phyloP scores from a whole-genome alignment of 305 asterid genomes.

The Fraxinus albicans region DNA sequence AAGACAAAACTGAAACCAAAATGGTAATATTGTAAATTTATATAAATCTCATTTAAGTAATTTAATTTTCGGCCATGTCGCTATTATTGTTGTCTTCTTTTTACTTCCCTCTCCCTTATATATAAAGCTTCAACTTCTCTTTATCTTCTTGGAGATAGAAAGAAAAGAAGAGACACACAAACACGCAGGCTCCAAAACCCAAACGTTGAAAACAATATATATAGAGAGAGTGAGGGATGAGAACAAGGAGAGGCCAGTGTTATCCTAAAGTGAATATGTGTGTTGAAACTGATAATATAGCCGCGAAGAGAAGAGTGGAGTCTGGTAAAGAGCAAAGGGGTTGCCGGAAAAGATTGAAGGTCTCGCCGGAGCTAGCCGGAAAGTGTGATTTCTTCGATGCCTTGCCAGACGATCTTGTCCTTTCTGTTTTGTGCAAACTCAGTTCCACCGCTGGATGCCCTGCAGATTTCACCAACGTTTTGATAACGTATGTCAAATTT shows the following conservation, averaged over 20 bases:
- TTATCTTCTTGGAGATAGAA: conserved; percentile 20
- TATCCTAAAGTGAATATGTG: conserved; percentile 39
- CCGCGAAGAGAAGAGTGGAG: conserved; percentile 25
- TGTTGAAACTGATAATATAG: conserved; percentile 8
- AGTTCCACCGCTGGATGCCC: conserved; percentile 59
- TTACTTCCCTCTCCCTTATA: conserved; percentile 13
- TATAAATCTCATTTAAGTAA: neutral
- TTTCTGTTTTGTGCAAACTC: conserved; percentile 60
- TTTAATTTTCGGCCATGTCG: conserved; percentile 25
- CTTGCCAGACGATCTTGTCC: conserved; percentile 76
- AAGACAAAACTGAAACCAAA: conserved; percentile 17
- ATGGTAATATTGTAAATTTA: conserved; percentile 30
- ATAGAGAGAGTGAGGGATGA: conserved; percentile 34
- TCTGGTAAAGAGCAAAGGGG: conserved; percentile 16
- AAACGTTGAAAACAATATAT: neutral
- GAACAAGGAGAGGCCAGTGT: conserved; percentile 53
- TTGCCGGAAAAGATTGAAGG: conserved; percentile 38
- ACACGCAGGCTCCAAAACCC: neutral
- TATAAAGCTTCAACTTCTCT: conserved; percentile 17
- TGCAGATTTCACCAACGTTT: conserved; percentile 66
- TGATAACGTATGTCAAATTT: conserved; percentile 58
- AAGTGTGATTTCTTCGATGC: conserved; percentile 48
- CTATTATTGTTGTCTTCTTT: conserved; percentile 25
- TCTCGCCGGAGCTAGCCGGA: conserved; percentile 29
- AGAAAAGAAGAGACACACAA: neutral